Percentiles rank a stretch among this genome's conserved stretches.
Evolutionary conservation across 805 yeast species (phyloP).

Genomic region (Kuraishia borneana): DNA sequence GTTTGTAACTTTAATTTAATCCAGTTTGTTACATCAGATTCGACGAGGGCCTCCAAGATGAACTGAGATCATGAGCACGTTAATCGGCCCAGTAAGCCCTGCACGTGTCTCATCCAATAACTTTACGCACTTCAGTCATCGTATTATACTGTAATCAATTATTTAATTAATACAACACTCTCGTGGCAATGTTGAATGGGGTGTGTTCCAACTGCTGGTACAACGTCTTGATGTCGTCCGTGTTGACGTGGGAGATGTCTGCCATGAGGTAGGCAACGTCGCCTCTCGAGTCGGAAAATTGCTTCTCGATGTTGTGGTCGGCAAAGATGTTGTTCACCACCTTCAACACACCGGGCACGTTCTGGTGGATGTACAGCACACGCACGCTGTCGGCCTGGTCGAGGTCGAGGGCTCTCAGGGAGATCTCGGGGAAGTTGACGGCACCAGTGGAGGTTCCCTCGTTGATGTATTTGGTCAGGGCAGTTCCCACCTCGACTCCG

Average conservation of each 20-base stretch:
- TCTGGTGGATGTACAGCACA: conserved; percentile 91
- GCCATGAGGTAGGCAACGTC: conserved; percentile 97
- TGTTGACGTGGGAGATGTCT: conserved; percentile 79
- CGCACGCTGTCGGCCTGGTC: conserved; percentile 86
- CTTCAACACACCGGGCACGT: conserved; percentile 97
- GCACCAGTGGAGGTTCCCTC: conserved; percentile 94
- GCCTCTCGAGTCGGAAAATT: conserved; percentile 94
- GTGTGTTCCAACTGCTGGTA: conserved; percentile 82
- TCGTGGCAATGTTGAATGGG: conserved; percentile 81
- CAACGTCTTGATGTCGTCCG: conserved; percentile 71
- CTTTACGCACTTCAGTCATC: no score
- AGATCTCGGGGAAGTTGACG: conserved; percentile 97
- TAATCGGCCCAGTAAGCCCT: no score
- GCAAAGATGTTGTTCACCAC: conserved; percentile 94
- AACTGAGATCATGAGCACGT: no score
- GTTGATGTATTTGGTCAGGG: conserved; percentile 83
- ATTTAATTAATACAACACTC: conserved; percentile 72
- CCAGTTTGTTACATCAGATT: no score
- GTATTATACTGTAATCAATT: no score
- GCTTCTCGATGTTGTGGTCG: conserved; percentile 93
- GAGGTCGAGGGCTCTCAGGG: conserved; percentile 76
- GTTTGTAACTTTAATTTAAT: no score
- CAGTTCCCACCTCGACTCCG: conserved; percentile 87
- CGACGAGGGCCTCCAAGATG: no score
- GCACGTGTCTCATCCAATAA: no score